phyloP scores from a whole-genome alignment of 306 rosid genomes.

The Begonia masoniana region DNA sequence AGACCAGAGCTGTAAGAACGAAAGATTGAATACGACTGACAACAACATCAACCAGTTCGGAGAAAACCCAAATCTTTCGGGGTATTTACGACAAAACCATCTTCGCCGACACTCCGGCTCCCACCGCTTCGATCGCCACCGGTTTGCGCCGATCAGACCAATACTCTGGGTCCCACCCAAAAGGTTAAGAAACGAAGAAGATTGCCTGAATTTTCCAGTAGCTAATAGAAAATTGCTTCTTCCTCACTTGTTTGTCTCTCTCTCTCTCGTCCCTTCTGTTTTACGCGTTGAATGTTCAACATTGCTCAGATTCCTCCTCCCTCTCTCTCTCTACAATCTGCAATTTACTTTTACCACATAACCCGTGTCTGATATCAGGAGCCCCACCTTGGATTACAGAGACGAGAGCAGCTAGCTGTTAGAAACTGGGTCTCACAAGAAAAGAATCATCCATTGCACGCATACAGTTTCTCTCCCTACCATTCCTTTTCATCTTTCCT shows the following conservation, averaged over 20 bases:
- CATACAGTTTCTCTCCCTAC: neutral
- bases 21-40: neutral
- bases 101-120: neutral
- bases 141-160: neutral
- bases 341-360: neutral
- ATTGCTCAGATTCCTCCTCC: constrained; percentile 8
- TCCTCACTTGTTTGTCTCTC: neutral
- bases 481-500: neutral
- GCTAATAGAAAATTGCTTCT: too few relatives aligned
- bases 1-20: neutral
- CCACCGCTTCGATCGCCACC: neutral
- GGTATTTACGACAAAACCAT: neutral
- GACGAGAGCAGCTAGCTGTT: constrained; percentile 9
- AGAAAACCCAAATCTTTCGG: neutral
- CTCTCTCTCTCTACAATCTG: constrained; percentile 3
- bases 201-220: neutral
- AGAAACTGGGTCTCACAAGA: constrained; percentile 17
- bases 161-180: neutral
- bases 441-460: constrained; percentile 17
- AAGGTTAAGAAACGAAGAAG: neutral
- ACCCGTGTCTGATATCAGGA: constrained; percentile 9
- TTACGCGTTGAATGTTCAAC: constrained; percentile 13
- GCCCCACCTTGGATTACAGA: constrained; percentile 12
- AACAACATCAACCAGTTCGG: neutral
- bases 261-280: constrained; percentile 1